Conservation (phyloP, 148 eudicot genomes). For the Camellia japonica region DNA sequence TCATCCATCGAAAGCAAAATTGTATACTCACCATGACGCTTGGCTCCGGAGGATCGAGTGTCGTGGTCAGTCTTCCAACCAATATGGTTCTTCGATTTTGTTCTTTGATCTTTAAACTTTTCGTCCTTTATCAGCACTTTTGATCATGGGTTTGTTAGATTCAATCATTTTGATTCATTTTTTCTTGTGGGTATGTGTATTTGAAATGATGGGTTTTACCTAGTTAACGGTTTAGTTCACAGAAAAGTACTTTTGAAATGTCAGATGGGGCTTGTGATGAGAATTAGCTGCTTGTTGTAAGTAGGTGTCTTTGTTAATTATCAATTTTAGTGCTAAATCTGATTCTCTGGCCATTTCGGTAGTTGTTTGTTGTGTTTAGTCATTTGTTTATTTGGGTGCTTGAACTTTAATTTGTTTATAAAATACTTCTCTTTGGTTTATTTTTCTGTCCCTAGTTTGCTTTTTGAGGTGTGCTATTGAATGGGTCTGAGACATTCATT, state of each 20-base stretch:
- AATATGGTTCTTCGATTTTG: background rate
- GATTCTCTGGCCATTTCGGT: background rate
- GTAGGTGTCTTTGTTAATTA: background rate
- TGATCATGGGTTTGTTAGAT: background rate
- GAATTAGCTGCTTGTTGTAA: background rate
- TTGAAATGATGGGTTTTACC: background rate
- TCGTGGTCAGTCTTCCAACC: conserved; percentile 30
- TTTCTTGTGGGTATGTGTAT: background rate
- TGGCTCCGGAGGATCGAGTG: conserved; percentile 49
- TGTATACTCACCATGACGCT: conserved; percentile 20
- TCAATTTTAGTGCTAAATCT: background rate
- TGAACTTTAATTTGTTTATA: background rate
- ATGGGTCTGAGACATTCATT: background rate
- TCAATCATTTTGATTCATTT: background rate
- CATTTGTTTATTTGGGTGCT: background rate
- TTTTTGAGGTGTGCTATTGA: background rate
- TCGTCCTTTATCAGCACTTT: background rate
- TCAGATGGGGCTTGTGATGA: conserved; percentile 7
- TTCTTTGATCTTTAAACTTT: background rate
- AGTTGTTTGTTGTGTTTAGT: background rate
- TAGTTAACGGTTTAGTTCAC: no score
- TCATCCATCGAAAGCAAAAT: background rate
- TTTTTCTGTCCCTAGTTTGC: background rate
- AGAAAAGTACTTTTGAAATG: no score
- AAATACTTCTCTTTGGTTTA: background rate